These are phyloP conservation scores for Dipodascus albidus DNA, from an alignment of 805 yeast genomes.

Conservation along the genomic window DNA sequence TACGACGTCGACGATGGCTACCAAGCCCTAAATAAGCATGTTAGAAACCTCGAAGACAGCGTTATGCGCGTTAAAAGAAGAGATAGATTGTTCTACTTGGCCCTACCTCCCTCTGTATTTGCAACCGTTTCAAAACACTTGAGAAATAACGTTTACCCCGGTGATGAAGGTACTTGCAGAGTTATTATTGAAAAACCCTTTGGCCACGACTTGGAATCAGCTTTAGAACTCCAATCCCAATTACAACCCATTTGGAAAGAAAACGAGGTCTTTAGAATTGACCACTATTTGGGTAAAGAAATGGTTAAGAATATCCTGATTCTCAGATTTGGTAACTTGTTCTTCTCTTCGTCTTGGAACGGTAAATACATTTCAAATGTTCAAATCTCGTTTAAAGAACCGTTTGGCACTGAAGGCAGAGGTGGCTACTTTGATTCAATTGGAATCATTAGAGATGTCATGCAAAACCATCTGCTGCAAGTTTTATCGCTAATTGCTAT, in stretches of 20 bases:
- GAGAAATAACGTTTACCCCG: slow-evolving; percentile 56
- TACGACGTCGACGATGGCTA: slow-evolving; percentile 79
- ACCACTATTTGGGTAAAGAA: slow-evolving; percentile 96
- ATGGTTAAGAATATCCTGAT: slow-evolving; percentile 90
- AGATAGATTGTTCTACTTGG: slow-evolving; percentile 82
- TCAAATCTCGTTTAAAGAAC: slow-evolving; percentile 90
- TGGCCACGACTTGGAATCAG: slow-evolving; percentile 78
- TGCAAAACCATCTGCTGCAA: slow-evolving; percentile 95
- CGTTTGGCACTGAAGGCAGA: slow-evolving; percentile 98
- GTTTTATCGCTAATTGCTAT: slow-evolving; percentile 83
- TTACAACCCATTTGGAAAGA: slow-evolving; percentile 83
- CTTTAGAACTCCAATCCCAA: slow-evolving; percentile 63
- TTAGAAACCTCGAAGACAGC: slow-evolving; percentile 49
- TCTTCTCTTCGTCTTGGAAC: slow-evolving; percentile 85
- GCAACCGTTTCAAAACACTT: slow-evolving; percentile 64
- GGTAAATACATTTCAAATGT: slow-evolving; percentile 64
- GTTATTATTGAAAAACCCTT: slow-evolving; percentile 94
- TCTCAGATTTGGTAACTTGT: slow-evolving; percentile 81
- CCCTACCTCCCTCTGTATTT: slow-evolving; percentile 90
- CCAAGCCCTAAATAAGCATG: slow-evolving; percentile 38
- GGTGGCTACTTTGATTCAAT: slow-evolving; percentile 95
- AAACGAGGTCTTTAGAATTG: slow-evolving; percentile 89
- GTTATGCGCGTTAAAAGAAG: slow-evolving; percentile 29
- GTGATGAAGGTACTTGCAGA: slow-evolving; percentile 55
- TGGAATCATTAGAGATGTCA: slow-evolving; percentile 94